A percentile compares a stretch with the other conserved stretches of the same genome.
Conservation (phyloP, 768 basidiomycete genomes). For the Lanmaoa rubissima region DNA sequence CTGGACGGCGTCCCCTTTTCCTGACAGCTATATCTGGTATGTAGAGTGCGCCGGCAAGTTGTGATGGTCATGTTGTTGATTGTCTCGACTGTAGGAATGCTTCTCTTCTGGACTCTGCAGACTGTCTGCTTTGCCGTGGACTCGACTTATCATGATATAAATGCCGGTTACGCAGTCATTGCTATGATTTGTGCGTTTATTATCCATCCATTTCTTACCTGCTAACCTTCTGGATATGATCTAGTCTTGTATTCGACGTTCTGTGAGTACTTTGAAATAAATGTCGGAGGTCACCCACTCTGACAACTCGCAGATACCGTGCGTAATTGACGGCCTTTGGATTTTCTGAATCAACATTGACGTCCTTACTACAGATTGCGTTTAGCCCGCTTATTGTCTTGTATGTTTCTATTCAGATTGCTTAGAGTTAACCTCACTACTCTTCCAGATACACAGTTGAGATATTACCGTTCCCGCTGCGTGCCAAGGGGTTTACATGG, state of each 20-base stretch:
- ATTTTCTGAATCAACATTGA: not conserved
- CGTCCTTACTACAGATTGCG: constrained; percentile 25
- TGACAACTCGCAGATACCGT: constrained; percentile 29
- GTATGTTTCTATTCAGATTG: not conserved
- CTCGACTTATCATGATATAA: constrained; percentile 23
- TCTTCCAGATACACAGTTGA: constrained; percentile 37
- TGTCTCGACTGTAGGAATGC: constrained; percentile 38
- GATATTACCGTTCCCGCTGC: constrained; percentile 38
- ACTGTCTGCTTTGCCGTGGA: too few species aligned
- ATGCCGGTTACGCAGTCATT: constrained; percentile 41
- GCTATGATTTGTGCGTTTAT: constrained; percentile 41
- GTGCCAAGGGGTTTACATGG: constrained; percentile 33
- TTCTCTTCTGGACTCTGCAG: constrained; percentile 35
- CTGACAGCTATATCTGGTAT: constrained; percentile 43
- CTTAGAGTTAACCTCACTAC: not conserved
- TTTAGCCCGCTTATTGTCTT: constrained; percentile 42
- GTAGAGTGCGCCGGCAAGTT: constrained; percentile 14
- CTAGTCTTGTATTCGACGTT: constrained; percentile 39
- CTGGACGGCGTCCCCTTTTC: constrained; percentile 50
- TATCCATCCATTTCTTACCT: not conserved
- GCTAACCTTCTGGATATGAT: not conserved
- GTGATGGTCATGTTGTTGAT: constrained; percentile 25
- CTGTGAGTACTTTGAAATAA: constrained; percentile 23
- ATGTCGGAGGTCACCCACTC: not conserved
- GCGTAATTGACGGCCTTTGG: constrained; percentile 1